Conservation (phyloP, 2,329 filamentous ascomycete species). For the Fragosphaeria purpurea region DNA sequence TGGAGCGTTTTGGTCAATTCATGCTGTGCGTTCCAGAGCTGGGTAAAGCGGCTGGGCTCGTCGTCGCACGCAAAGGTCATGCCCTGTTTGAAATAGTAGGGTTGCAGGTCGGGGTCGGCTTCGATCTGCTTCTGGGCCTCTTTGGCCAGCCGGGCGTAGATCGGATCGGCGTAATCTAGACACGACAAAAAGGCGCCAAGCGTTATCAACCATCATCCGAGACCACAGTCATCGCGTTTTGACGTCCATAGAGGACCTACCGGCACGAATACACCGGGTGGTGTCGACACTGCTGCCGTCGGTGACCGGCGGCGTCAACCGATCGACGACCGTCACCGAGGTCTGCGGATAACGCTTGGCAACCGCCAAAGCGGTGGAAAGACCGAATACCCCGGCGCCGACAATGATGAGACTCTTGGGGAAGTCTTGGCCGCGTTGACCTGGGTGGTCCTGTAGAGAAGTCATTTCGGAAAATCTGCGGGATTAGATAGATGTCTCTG, state of each 20-base stretch:
- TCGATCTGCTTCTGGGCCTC: conserved; percentile 14
- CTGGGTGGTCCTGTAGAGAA: no score
- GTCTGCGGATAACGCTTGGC: conserved; percentile 39
- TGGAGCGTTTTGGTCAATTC: neutral
- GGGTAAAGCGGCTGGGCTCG: conserved; percentile 10
- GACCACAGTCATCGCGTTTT: no score
- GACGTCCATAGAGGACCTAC: no score
- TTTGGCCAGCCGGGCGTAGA: conserved; percentile 15
- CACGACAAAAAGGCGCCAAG: no score
- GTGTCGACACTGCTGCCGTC: conserved; percentile 3
- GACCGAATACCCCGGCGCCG: conserved; percentile 29
- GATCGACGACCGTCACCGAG: conserved; percentile 37
- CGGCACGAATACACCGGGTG: conserved; percentile 7
- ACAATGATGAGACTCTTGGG: conserved; percentile 21
- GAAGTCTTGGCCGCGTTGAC: no score
- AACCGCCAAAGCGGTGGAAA: conserved; percentile 33
- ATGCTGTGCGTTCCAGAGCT: conserved; percentile 10
- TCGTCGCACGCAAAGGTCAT: conserved; percentile 17
- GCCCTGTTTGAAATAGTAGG: conserved; percentile 16
- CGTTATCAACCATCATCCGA: no score
- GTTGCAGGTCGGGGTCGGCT: conserved; percentile 12
- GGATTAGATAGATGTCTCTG: no score
- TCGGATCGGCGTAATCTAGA: conserved; percentile 15
- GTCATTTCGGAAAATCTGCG: no score
- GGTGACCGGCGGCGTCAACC: conserved; percentile 14